phyloP scores from a whole-genome alignment of 2,329 filamentous ascomycete species.

The Basipetospora chlamydospora region DNA sequence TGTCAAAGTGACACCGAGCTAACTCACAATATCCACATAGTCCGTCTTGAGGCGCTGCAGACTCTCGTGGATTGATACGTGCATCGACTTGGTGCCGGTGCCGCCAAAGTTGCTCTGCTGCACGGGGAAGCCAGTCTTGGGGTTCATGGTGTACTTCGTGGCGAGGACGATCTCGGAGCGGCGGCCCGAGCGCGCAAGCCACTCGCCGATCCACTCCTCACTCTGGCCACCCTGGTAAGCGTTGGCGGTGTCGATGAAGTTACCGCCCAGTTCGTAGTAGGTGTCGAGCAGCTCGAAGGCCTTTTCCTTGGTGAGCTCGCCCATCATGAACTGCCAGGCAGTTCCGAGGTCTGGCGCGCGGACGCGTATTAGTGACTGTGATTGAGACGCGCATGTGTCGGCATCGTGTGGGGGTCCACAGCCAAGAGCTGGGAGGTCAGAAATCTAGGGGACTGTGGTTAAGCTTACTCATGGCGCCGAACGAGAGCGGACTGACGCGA shows the following conservation, averaged over 20 bases:
- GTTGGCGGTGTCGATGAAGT: slow-evolving; percentile 46
- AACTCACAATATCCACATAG: slow-evolving; percentile 18
- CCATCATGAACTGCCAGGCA: slow-evolving; percentile 23
- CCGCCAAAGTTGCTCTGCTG: slow-evolving; percentile 22
- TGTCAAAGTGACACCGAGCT: too few species aligned
- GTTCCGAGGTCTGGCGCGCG: too few species aligned
- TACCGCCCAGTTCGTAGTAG: slow-evolving; percentile 39
- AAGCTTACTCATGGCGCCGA: slow-evolving; percentile 14
- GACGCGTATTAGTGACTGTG: too few species aligned
- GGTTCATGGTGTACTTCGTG: slow-evolving; percentile 31
- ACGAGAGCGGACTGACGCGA: slow-evolving; percentile 12
- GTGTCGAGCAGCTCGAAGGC: slow-evolving; percentile 39
- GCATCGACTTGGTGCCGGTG: slow-evolving; percentile 21
- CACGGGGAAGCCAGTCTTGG: slow-evolving; percentile 16
- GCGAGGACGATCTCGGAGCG: slow-evolving; percentile 33
- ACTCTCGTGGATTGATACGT: slow-evolving; percentile 23
- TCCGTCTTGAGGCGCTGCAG: slow-evolving; percentile 23
- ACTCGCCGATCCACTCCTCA: slow-evolving; percentile 36
- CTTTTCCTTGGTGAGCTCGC: slow-evolving; percentile 34
- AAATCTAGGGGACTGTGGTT: too few species aligned
- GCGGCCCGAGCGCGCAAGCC: slow-evolving; percentile 26
- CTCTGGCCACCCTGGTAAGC: slow-evolving; percentile 35
- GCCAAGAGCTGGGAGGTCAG: too few species aligned
- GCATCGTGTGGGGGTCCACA: too few species aligned
- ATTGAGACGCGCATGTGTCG: too few species aligned